Evolutionary conservation across 148 eudicot species (phyloP), one percentile per base, ranked within the genome.

Genomic region (Beta vulgaris): DNA sequence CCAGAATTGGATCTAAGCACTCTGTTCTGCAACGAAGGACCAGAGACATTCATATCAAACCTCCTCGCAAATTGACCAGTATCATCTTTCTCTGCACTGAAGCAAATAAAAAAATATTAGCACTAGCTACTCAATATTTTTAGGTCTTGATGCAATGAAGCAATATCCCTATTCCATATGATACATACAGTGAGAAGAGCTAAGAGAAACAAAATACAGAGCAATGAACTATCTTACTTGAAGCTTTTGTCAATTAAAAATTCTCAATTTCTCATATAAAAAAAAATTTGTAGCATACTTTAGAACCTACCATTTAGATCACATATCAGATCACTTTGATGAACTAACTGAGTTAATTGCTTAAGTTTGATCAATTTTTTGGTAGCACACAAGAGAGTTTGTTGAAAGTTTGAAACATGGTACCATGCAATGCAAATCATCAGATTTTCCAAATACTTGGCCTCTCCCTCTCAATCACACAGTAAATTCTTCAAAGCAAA

Each of bases 61-160:
- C 91, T 87, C 72, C 90, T 81, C 34, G 80, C 84, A 79, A 75
- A 80, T 49, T 77, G 90, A 65, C 75, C 83, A 44, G 78, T 72
- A 77, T 91, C 94, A 76, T 91, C 98, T 83, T 88, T 93, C 88
- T 91, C 97, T 72, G 84, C 73, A 80, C 97, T 93, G 91, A 66
- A 81, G 79, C 66, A 40, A 34, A 73, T 51, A 72, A 67, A 58
- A 76, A 34, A 57, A 57, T 51, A 71, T 37, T 70, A 69, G 42
- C 73, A 68, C 62, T 39, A 42, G 28, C 26, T 58, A 57, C 35
- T 8, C 55, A 43, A 4, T 36, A 35, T 16, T 39, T 26, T 48
- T 53, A 55, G 19, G 21, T 12, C 8, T 44, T 25, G 32, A 62
- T 59, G 55, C 12, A 46, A 61, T 25, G 32, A 18, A 34, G 42